phyloP scores from a whole-genome alignment of 202 grass and related monocot species.

The Setaria italica region DNA sequence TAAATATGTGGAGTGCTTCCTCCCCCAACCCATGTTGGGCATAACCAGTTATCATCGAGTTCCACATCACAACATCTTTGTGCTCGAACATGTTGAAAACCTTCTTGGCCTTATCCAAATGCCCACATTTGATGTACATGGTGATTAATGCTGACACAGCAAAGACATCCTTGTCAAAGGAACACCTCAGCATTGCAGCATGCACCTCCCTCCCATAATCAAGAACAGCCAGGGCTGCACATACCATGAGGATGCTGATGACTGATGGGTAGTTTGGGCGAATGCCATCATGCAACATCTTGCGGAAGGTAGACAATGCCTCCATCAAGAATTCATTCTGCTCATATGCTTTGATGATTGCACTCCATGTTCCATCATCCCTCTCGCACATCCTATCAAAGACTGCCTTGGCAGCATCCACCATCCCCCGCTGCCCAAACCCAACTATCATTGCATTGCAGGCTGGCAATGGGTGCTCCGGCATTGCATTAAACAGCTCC shows the following conservation, averaged over 20 bases:
- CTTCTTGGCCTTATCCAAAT: constrained; percentile 62
- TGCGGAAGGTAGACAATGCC: constrained; percentile 57
- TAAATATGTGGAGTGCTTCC: constrained; percentile 70
- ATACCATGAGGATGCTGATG: constrained; percentile 68
- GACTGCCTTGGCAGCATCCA: constrained; percentile 57
- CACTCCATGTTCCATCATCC: constrained; percentile 75
- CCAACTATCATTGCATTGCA: constrained; percentile 84
- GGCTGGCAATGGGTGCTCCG: constrained; percentile 52
- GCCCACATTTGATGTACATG: constrained; percentile 79
- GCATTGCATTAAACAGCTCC: constrained; percentile 63
- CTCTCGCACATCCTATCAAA: constrained; percentile 59
- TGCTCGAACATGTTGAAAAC: constrained; percentile 63
- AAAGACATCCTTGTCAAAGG: constrained; percentile 62
- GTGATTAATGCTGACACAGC: constrained; percentile 72
- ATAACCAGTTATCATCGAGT: constrained; percentile 89
- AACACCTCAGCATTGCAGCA: constrained; percentile 60
- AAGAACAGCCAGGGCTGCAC: constrained; percentile 63
- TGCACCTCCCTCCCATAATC: constrained; percentile 76
- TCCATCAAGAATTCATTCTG: constrained; percentile 75
- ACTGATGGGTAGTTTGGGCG: constrained; percentile 67
- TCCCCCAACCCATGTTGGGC: constrained; percentile 79
- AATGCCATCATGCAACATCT: constrained; percentile 60
- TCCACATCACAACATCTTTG: constrained; percentile 89
- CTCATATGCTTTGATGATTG: constrained; percentile 74
- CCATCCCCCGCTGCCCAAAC: constrained; percentile 67